Evolutionary conservation across 768 basidiomycete genomes (phyloP).

Genomic region (Saitozyma sp.): DNA sequence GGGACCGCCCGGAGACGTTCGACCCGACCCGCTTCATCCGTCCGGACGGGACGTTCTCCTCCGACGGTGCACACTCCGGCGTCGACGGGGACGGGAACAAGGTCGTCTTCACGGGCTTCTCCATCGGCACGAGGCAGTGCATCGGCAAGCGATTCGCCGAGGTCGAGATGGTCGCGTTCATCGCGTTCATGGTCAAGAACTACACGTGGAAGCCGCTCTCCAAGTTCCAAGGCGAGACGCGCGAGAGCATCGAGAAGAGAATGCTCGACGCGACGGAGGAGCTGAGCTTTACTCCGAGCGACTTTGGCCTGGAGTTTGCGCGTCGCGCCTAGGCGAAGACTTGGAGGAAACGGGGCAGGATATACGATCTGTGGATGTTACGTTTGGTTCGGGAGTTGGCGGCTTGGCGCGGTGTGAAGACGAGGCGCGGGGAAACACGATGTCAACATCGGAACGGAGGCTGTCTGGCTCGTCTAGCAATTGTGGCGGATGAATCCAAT

Average conservation of each 20-base stretch:
- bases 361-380: too few relatives aligned
- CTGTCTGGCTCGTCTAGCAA: too few relatives aligned
- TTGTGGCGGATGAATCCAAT: too few relatives aligned
- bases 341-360: not conserved
- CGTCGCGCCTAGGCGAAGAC: not conserved
- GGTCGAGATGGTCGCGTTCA: conserved; percentile 27
- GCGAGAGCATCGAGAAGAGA: conserved; percentile 26
- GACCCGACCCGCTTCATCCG: conserved; percentile 18
- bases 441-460: too few relatives aligned
- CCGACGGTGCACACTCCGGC: too few relatives aligned
- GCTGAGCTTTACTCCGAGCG: conserved; percentile 32
- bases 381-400: too few relatives aligned
- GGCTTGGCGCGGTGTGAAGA: too few relatives aligned
- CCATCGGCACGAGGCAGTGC: conserved; percentile 22
- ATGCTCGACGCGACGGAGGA: conserved; percentile 25
- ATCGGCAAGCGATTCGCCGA: conserved; percentile 38
- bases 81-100: not conserved
- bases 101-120: conserved; percentile 20
- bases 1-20: conserved; percentile 15
- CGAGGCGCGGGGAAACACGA: too few relatives aligned
- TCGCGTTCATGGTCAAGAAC: conserved; percentile 18
- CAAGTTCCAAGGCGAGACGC: conserved; percentile 14
- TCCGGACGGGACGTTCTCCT: too few relatives aligned
- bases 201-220: conserved; percentile 17
- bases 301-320: conserved; percentile 24